Evolutionary conservation across 257 asterid genomes (phyloP), one percentile per base, ranked within the genome.

Genomic region (Sherardia arvensis): DNA sequence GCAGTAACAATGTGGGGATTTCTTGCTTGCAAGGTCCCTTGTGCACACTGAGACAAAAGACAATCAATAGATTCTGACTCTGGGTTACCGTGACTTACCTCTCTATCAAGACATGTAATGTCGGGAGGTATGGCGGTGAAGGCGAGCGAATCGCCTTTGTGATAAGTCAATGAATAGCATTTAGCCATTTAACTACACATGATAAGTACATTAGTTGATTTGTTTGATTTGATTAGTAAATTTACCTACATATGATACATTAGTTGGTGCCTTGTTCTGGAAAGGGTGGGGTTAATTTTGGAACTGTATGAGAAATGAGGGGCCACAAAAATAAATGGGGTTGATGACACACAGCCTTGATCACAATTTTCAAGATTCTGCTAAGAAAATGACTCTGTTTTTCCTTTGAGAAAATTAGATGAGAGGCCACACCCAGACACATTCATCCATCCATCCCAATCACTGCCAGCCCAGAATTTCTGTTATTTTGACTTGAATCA

Each of bases 291-390:
- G 58, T 74, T 71, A 72, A 67, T 75, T 72, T 74, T 70, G 69
- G 81, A 72, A 74, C 85, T 65, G 68, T 61, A 59, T 45, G 43
- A 30, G 34, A 58, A 58, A 63, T n/a, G 11, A 36, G 79, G 79
- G 88, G 75, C 82, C 84, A 77, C 79, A 58, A 25, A 71, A 71
- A 71, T 78, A 80, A 80, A 80, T 83, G 73, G 66, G 57, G 66
- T 57, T 67, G 69, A 68, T 75, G 72, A 63, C 66, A 69, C 60
- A 38, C n/a, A 74, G 66, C 34, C 66, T 71, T 78, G 64, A 62
- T 77, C 80, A 71, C 86, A 80, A 78, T 67, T 76, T 74, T 76
- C 84, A 74, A 83, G 79, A 83, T 58, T 78, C 49, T 65, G 67
- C 63, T n/a, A 5, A 23, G 68, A 64, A 33, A 64, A 64, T 59